A percentile compares a stretch with the other conserved stretches of the same genome.
phyloP scores from a whole-genome alignment of 2,329 filamentous ascomycete genomes.

The Sarocladium strictum region DNA sequence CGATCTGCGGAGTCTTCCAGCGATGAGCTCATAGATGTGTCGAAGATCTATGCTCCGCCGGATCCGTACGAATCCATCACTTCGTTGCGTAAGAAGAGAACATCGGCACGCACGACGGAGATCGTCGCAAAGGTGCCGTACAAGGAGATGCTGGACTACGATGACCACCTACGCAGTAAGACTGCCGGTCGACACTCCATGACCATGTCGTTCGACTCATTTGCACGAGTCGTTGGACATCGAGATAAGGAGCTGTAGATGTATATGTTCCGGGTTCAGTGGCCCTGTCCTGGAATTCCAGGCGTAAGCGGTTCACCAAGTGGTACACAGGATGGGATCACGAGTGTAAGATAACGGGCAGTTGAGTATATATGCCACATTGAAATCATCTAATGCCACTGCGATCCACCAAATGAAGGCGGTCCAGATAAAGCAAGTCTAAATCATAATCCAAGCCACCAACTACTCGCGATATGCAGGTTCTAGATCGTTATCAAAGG shows the following conservation, averaged over 20 bases:
- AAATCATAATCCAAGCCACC: background rate
- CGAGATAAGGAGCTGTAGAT: slow-evolving; percentile 42
- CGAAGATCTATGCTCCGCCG: slow-evolving; percentile 76
- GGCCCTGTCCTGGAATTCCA: too few relatives aligned
- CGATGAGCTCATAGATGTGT: slow-evolving; percentile 54
- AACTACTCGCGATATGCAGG: background rate
- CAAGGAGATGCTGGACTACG: slow-evolving; percentile 94
- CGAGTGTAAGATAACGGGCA: too few relatives aligned
- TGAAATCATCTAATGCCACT: too few relatives aligned
- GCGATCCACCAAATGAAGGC: background rate
- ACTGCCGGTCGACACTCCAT: slow-evolving; percentile 71
- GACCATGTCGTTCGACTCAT: slow-evolving; percentile 53
- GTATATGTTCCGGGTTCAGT: slow-evolving; percentile 4
- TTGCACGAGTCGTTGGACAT: slow-evolving; percentile 48
- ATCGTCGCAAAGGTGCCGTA: slow-evolving; percentile 85
- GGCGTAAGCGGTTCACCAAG: too few relatives aligned
- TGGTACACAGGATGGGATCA: too few relatives aligned
- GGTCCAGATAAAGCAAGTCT: background rate
- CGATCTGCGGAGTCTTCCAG: slow-evolving; percentile 33
- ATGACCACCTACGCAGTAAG: slow-evolving; percentile 81
- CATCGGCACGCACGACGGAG: slow-evolving; percentile 44
- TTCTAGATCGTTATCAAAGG: background rate
- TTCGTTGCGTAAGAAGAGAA: slow-evolving; percentile 48
- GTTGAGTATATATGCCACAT: background rate
- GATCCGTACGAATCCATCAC: slow-evolving; percentile 68